A percentile compares a stretch with the other conserved stretches of the same genome.
Evolutionary conservation across 73 alveolate species (phyloP).

Genomic region (Uronychia binucleata): DNA sequence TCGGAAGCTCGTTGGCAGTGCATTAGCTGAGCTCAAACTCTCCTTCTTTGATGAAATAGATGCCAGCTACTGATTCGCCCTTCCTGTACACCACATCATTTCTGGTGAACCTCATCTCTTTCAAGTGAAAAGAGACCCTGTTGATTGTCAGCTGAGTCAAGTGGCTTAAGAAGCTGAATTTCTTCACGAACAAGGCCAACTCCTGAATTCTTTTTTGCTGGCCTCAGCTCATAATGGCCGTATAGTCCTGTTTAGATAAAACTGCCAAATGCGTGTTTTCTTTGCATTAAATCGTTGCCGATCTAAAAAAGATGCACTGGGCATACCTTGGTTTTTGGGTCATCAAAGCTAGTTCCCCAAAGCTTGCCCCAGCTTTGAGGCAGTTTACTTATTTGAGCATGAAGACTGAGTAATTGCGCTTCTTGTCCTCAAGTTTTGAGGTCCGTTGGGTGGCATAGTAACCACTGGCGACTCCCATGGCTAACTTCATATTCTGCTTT

Average conservation of each 20-base stretch:
- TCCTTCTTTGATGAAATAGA: slow-evolving; percentile 45
- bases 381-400: neutral
- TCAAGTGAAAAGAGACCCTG: slow-evolving; percentile 11
- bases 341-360: neutral
- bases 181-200: neutral
- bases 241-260: neutral
- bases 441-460: neutral
- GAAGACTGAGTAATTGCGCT: neutral
- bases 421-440: neutral
- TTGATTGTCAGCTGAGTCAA: slow-evolving; percentile 15
- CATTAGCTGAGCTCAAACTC: slow-evolving; percentile 22
- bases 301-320: neutral
- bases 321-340: neutral
- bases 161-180: slow-evolving; percentile 20
- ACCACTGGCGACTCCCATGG: neutral
- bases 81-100: slow-evolving; percentile 11
- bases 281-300: neutral
- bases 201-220: neutral
- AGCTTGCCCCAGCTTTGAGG: neutral
- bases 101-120: slow-evolving; percentile 13
- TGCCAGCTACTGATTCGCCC: slow-evolving; percentile 27
- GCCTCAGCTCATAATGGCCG: neutral
- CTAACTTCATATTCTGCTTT: neutral
- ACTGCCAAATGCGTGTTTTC: neutral
- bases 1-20: neutral